Evolutionary conservation across 1,284 basidiomycete genomes (phyloP), one percentile per base, ranked within the genome.

Genomic region (Sanghuangporus sanghuang): DNA sequence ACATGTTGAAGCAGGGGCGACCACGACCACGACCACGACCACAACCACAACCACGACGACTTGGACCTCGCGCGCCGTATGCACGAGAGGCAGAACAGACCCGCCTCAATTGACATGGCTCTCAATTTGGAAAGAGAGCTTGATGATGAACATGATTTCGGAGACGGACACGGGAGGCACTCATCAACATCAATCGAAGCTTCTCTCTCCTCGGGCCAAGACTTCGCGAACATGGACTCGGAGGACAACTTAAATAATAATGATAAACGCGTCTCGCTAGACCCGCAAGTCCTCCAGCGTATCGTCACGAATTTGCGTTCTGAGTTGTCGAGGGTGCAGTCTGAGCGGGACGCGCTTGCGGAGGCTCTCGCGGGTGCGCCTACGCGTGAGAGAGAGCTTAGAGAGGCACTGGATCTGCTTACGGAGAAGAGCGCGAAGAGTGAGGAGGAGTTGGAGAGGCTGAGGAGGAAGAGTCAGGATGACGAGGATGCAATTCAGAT

Each of bases 401-500:
- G 84, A 67, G 85, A 87, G 60, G 82, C 85, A 44, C 72, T 91
- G 53, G 76, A 83, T 65, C 76, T 81, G 66, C 80, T 89, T 75
- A 83, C 83, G 8, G 87, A 89, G 66, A 86, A 85, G 73, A 86
- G 83, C 27, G 79, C 83, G 40, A 74, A 74, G 2, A 77, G 86
- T 50, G 86, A 92, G 68, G 79, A 81, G 49, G 83, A 88, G 64
- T 78, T 93, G 12, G 78, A 81, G 58, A 78, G 79, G 21, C 82
- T 90, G 54, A 79, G 75, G 64, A 78, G 74, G 70, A 86, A 87
- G 75, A 81, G 83, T 58, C 84, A 83, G 67, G 89, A 90, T 52
- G 92, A 95, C 54, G 90, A 93, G 69, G 89, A 93, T 68, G 87
- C 88, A 56, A 93, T 96, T 44, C 78, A 83, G 9, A 79, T 93